These are phyloP conservation scores for Globisporangium echinulatum DNA, from an alignment of 352 stramenopile genomes.

Conservation along the genomic window DNA sequence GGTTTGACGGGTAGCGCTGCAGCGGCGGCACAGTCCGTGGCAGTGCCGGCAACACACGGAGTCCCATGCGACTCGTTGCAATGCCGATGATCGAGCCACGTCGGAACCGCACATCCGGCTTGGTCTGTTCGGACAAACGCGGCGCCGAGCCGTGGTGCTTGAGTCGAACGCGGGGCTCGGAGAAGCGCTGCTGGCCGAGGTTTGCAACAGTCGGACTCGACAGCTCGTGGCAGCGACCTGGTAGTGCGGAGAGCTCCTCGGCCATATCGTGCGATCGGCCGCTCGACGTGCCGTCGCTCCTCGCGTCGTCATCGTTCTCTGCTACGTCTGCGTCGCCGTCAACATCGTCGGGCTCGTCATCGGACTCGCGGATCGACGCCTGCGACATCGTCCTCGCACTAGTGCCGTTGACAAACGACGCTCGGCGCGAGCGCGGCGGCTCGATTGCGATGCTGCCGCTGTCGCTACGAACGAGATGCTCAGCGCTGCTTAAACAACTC, in stretches of 20 bases:
- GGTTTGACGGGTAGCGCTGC: conserved; percentile 26
- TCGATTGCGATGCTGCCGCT: background rate
- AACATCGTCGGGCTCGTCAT: background rate
- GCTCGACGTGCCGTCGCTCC: conserved; percentile 11
- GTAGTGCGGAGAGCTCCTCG: background rate
- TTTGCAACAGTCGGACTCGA: background rate
- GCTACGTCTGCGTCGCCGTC: background rate
- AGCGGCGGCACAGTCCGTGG: conserved; percentile 3
- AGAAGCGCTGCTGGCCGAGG: background rate
- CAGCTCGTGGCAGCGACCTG: background rate
- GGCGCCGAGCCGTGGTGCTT: conserved; percentile 1
- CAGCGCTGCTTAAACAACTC: too few relatives aligned
- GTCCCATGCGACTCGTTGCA: background rate
- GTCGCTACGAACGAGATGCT: too few relatives aligned
- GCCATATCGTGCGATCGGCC: background rate
- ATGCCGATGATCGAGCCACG: conserved; percentile 10
- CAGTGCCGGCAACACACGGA: background rate
- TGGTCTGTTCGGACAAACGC: background rate
- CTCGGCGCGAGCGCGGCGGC: background rate
- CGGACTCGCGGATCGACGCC: conserved; percentile 2
- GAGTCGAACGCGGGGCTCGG: background rate
- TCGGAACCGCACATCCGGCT: background rate
- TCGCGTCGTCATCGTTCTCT: background rate
- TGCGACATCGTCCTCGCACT: conserved; percentile 1
- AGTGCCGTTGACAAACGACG: conserved; percentile 3